Evolutionary conservation across 495 filamentous ascomycete genomes (phyloP).

Genomic region (Neurospora pannonica): DNA sequence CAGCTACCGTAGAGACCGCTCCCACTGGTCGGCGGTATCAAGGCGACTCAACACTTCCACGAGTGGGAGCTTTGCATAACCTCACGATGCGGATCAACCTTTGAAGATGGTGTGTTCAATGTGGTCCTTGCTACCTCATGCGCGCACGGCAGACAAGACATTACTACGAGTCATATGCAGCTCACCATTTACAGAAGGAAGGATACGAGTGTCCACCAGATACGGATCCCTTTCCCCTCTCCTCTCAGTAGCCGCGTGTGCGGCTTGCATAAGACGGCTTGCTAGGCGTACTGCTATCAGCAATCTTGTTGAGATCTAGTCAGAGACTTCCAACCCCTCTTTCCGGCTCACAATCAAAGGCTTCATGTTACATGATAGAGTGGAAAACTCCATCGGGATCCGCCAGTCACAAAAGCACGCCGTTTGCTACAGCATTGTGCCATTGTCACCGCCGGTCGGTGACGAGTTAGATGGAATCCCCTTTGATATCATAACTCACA

Average conservation of each 20-base stretch:
- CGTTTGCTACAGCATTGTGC: slow-evolving; percentile 4
- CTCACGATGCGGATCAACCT: neutral
- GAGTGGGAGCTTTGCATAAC: neutral
- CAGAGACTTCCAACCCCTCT: slow-evolving; percentile 4
- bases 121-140: neutral
- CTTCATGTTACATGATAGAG: slow-evolving; percentile 1
- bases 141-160: neutral
- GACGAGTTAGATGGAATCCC: slow-evolving; percentile 6
- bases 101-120: neutral
- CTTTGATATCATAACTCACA: slow-evolving; percentile 24
- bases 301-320: neutral
- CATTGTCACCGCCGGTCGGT: neutral
- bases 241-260: neutral
- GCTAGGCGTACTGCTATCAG: neutral
- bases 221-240: neutral
- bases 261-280: neutral
- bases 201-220: neutral
- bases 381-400: slow-evolving; percentile 12
- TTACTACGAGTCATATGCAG: neutral
- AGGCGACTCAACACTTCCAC: neutral
- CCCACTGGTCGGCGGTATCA: neutral
- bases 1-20: neutral
- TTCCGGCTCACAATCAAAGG: neutral
- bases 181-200: neutral
- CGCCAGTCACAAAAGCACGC: slow-evolving; percentile 11